Percentiles rank a stretch among this genome's conserved stretches.
These are phyloP conservation scores for Diaporthe amygdali DNA, from an alignment of 2,329 filamentous ascomycete species.

Conservation along the genomic window DNA sequence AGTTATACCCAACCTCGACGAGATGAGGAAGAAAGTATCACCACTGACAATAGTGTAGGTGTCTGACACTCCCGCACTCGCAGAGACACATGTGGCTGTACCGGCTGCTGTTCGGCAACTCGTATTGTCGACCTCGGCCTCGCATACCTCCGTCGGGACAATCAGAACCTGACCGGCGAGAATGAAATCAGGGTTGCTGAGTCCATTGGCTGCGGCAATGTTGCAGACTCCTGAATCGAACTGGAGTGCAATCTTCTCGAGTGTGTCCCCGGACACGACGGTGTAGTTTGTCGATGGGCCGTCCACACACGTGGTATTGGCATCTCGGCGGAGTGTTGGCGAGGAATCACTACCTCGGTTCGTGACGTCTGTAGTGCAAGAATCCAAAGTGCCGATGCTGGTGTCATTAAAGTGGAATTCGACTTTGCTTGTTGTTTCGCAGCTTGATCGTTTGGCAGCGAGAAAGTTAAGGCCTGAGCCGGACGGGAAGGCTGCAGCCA, in stretches of 20 bases:
- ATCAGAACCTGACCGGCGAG: background rate
- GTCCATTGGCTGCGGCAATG: background rate
- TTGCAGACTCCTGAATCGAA: conserved; percentile 15
- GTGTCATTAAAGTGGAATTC: conserved; percentile 16
- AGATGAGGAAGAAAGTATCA: conserved; percentile 6
- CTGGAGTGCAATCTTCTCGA: conserved; percentile 12
- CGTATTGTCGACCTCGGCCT: conserved; percentile 1
- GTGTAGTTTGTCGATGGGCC: conserved; percentile 2
- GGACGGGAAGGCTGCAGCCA: background rate
- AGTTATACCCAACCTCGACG: conserved; percentile 3
- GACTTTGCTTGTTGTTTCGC: background rate
- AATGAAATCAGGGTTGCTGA: conserved; percentile 3
- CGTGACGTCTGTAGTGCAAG: background rate
- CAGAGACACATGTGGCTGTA: background rate
- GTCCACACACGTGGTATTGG: background rate
- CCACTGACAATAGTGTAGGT: background rate
- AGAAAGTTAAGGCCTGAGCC: background rate
- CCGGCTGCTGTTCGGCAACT: background rate
- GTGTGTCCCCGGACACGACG: background rate
- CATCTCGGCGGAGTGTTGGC: background rate
- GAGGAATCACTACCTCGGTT: background rate
- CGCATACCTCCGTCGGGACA: conserved; percentile 1
- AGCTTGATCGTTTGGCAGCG: background rate
- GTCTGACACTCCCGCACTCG: background rate
- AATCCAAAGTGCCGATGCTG: background rate